These are phyloP conservation scores for Parmelia sp. DNA, from an alignment of 495 filamentous ascomycete species.

Conservation along the genomic window DNA sequence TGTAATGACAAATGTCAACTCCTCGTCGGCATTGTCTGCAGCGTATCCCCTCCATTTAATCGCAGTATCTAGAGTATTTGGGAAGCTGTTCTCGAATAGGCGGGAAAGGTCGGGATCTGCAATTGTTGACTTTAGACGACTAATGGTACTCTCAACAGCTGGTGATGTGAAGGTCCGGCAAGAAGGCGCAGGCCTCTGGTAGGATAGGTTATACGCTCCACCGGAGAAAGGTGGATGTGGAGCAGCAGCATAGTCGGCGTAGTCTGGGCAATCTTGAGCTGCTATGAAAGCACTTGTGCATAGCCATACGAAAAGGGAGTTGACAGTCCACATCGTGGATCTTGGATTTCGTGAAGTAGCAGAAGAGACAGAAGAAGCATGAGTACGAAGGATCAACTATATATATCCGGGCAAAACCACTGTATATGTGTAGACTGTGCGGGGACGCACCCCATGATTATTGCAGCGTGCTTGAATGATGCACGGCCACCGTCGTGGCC, in stretches of 20 bases:
- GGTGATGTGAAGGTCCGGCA: slow-evolving; percentile 56
- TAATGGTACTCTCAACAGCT: slow-evolving; percentile 46
- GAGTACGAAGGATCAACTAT: neutral
- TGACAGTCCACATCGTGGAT: neutral
- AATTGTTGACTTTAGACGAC: slow-evolving; percentile 42
- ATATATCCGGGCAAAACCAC: neutral
- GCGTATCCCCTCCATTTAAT: slow-evolving; percentile 56
- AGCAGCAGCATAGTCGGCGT: slow-evolving; percentile 31
- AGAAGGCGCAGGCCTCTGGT: slow-evolving; percentile 44
- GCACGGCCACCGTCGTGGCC: neutral
- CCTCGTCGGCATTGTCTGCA: slow-evolving; percentile 33
- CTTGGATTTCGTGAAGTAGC: neutral
- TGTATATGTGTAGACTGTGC: neutral
- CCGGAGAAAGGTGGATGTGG: slow-evolving; percentile 33
- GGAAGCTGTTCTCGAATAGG: slow-evolving; percentile 57
- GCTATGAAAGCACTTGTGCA: neutral
- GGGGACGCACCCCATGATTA: slow-evolving; percentile 1
- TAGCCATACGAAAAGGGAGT: neutral
- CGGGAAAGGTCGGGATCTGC: slow-evolving; percentile 57
- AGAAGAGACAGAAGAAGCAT: neutral
- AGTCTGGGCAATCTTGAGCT: slow-evolving; percentile 31
- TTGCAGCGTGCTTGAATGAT: neutral
- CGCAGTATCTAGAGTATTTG: slow-evolving; percentile 62
- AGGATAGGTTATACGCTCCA: slow-evolving; percentile 44
- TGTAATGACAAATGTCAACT: slow-evolving; percentile 49